A percentile compares a stretch with the other conserved stretches of the same genome.
Conservation (phyloP, 768 basidiomycete species). For the Nidularia pulvinata region DNA sequence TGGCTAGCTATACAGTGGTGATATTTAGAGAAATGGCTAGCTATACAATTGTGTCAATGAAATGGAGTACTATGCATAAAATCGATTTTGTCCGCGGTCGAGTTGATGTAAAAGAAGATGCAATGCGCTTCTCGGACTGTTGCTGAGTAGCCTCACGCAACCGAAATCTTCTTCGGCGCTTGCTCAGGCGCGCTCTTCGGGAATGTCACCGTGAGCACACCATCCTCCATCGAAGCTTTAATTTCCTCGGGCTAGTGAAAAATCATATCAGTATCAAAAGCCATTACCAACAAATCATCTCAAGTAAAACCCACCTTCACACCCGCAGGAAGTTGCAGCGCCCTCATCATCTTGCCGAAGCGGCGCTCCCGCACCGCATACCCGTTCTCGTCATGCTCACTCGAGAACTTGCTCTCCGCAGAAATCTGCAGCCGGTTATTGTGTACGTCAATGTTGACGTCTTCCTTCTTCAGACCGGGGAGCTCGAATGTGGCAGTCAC, state of each 20-base stretch:
- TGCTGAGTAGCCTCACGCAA: too few species aligned
- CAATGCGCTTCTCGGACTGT: too few species aligned
- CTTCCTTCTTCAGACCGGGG: constrained; percentile 43
- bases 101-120: too few species aligned
- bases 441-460: constrained; percentile 49
- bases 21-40: too few species aligned
- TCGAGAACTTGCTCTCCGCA: constrained; percentile 35
- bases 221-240: constrained; percentile 40
- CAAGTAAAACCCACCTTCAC: constrained; percentile 39
- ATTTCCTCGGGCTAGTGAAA: constrained; percentile 23
- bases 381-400: constrained; percentile 28
- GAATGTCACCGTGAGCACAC: constrained; percentile 40
- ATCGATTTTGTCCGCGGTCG: too few species aligned
- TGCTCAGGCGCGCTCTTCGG: constrained; percentile 35
- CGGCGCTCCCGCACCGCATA: constrained; percentile 47
- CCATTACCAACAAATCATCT: not conserved
- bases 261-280: not conserved
- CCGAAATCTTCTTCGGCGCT: constrained; percentile 31
- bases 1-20: too few species aligned
- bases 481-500: constrained; percentile 37
- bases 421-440: constrained; percentile 47
- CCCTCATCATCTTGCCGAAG: constrained; percentile 39
- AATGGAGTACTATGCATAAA: too few species aligned
- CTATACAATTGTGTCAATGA: too few species aligned
- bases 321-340: constrained; percentile 45